These are phyloP conservation scores for Yarrowia sp. DNA, from an alignment of 805 yeast genomes.

Conservation along the genomic window DNA sequence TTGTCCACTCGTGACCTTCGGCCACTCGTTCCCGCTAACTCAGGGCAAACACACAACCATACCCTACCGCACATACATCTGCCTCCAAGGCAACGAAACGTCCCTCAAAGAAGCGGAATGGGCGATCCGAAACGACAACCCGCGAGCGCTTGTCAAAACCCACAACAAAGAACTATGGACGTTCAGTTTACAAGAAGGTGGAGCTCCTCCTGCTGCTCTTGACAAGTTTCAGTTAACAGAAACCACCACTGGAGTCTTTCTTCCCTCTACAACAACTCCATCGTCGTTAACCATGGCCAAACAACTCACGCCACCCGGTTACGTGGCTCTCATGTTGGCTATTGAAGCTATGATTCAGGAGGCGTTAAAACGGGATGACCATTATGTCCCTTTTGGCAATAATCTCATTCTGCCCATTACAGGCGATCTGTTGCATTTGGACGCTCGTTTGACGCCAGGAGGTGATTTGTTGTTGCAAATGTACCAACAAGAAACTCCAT, in stretches of 20 bases:
- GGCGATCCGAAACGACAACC: slow-evolving; percentile 31
- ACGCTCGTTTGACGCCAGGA: slow-evolving; percentile 30
- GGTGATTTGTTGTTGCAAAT: slow-evolving; percentile 34
- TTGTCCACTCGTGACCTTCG: background rate
- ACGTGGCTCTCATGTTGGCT: slow-evolving; percentile 33
- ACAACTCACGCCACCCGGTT: slow-evolving; percentile 30
- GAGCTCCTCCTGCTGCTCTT: slow-evolving; percentile 30
- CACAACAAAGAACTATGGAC: slow-evolving; percentile 36
- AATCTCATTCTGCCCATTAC: slow-evolving; percentile 26
- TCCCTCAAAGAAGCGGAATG: slow-evolving; percentile 34
- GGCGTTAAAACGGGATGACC: slow-evolving; percentile 26
- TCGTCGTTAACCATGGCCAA: slow-evolving; percentile 12
- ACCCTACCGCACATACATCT: slow-evolving; percentile 13
- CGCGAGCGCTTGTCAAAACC: slow-evolving; percentile 31
- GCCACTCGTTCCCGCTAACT: background rate
- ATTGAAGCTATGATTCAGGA: slow-evolving; percentile 29
- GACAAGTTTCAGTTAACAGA: slow-evolving; percentile 32
- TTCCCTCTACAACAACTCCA: slow-evolving; percentile 33
- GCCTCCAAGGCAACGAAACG: slow-evolving; percentile 14
- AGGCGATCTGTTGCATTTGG: slow-evolving; percentile 31
- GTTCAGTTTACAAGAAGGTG: slow-evolving; percentile 30
- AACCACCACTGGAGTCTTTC: slow-evolving; percentile 35
- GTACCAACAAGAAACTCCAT: slow-evolving; percentile 27
- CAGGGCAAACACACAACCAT: slow-evolving; percentile 23
- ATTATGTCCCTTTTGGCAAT: slow-evolving; percentile 31